Evolutionary conservation across 805 yeast species (phyloP), one percentile per base, ranked within the genome.

Genomic region (Starmerella floris): DNA sequence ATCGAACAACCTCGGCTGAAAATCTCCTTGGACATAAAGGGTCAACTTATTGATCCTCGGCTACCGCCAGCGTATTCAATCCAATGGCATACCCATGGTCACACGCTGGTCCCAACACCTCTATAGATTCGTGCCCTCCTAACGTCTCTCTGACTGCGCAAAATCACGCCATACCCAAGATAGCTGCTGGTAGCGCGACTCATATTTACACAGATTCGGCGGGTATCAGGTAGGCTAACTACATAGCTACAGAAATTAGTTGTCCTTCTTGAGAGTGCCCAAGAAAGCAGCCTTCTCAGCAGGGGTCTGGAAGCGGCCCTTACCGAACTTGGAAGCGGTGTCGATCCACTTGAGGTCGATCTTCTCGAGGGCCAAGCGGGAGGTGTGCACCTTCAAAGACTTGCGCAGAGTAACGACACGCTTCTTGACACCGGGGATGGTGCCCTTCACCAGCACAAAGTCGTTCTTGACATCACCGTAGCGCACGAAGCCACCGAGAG

Each of bases 241-340:
- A 31, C n/a, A 21, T 42, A 17, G n/a, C 23, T 38, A 31, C 4
- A n/a, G 4, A 5, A 20, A 28, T 52, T 59, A 55, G 68, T 83
- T 77, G 72, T 87, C 96, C 80, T 83, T 87, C 94, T 91, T 91
- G 70, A 91, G 81, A 66, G 98, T 88, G 77, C 99, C 99, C 77
- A 87, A 64, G 88, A 91, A 91, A 67, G 98, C 94, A 67, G 80
- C 85, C 87, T 93, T 93, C 79, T 91, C 99, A 70, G 96, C 97
- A 64, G 96, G 94, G 66, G 99, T 91, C 77, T 91, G 99, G 97
- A 91, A 91, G 81, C 98, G 91, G 79, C 98, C 98, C 84, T 91
- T 93, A 82, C 99, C 99, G 87, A 91, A 91, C 75, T 88, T 87
- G 66, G 98, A 91, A 68, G 99, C 95, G 63, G 99, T 91, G 72